Evolutionary conservation across 2,329 filamentous ascomycete genomes (phyloP), one percentile per base, ranked within the genome.

Genomic region (Macrophomina pseudophaseolina): DNA sequence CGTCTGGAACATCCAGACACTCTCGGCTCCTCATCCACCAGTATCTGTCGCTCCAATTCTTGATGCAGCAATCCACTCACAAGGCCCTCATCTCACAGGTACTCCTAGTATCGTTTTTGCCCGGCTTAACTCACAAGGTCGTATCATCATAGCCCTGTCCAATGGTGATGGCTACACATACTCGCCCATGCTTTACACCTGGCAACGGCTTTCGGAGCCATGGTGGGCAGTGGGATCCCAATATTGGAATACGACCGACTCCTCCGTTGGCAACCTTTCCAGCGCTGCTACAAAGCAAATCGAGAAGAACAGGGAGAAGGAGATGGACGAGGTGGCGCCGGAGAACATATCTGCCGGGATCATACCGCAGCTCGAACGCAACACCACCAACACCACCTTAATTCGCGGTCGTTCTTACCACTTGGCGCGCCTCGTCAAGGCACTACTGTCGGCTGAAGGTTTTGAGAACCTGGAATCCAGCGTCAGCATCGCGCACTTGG

Each of bases 161-260:
- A 98, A 97, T 72, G 95, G 95, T 23, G 94, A 99, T 72, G 95
- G 95, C 1, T 99, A 93, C 79, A 90, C 90, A 64, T 99, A 99
- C 79, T 92, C 92, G 1, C 87, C 91, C 0, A 85, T 86, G 18
- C 91, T 99, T 90, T 94, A 89, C 78, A 87, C 89, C 7, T 99
- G 95, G 95, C 94, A 98, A 78, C 89, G 94, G 9, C 84, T 99
- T n/a, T 97, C 93, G 2, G 96, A 99, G 76, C 87, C 92, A 1
- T 99, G 95, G 95, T 99, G 95, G 93, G 94, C 94, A 0, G 93
- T 98, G 0, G 94, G 94, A 18, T 97, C 92, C 72, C 95, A 99
- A 76, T 99, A 99, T 78, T 99, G 95, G 96, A 98, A 99, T 78
- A 96, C 93, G 0, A 97, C 93, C 64, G 95, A 97, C 74, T 93